Evolutionary conservation across 1,139 yeast species (phyloP).

Genomic region (Taiozyma onychis): DNA sequence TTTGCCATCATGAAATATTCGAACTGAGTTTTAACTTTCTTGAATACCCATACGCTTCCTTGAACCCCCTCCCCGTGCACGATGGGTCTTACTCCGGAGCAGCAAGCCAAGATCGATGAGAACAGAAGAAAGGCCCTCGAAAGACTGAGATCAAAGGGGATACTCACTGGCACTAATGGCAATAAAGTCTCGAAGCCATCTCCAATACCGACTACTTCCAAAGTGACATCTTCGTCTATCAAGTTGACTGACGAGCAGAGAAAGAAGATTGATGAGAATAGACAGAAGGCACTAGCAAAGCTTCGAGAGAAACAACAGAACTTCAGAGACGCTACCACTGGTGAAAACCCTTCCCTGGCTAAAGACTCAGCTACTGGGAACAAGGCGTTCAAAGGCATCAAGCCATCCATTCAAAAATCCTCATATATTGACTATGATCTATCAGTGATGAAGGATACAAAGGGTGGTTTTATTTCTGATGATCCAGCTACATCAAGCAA

Average conservation of each 20-base stretch:
- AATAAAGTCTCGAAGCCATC: slow-evolving; percentile 18
- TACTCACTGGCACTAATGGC: slow-evolving; percentile 19
- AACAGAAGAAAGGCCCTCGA: slow-evolving; percentile 57
- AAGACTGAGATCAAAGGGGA: slow-evolving; percentile 43
- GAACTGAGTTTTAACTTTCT: background rate
- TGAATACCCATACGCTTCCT: no score
- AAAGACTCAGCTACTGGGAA: background rate
- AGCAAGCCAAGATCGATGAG: slow-evolving; percentile 34
- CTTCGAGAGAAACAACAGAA: slow-evolving; percentile 31
- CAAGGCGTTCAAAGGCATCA: slow-evolving; percentile 16
- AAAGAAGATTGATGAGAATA: slow-evolving; percentile 47
- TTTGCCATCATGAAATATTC: background rate
- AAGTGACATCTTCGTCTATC: slow-evolving; percentile 20
- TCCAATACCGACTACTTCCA: slow-evolving; percentile 17
- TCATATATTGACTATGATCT: slow-evolving; percentile 92
- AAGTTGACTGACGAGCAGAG: slow-evolving; percentile 47
- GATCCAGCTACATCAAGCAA: slow-evolving; percentile 14
- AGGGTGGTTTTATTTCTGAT: slow-evolving; percentile 72
- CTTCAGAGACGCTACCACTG: slow-evolving; percentile 24
- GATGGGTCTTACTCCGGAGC: slow-evolving; percentile 21
- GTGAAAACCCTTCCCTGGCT: slow-evolving; percentile 13
- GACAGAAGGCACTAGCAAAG: slow-evolving; percentile 53
- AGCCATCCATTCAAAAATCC: slow-evolving; percentile 40
- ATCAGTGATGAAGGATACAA: slow-evolving; percentile 79
- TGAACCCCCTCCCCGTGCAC: background rate